Evolutionary conservation across 768 basidiomycete genomes (phyloP), one percentile per base, ranked within the genome.

Genomic region (Xerocomellus dryophilus): DNA sequence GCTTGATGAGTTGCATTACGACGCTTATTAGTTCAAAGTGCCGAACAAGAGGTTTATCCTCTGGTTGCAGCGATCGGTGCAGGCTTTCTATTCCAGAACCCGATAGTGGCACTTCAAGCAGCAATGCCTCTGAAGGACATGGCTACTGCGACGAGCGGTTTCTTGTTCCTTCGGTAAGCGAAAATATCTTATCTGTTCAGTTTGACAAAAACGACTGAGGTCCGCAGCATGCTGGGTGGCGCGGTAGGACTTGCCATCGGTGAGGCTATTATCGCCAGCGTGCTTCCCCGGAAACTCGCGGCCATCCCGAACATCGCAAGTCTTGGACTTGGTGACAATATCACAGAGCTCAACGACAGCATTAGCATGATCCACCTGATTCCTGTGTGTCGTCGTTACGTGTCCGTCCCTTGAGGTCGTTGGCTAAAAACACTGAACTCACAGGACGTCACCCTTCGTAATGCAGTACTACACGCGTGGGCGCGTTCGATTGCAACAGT

Each of bases 121-220:
- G 84, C 90, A 0, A 93, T 93, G 90, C 91, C 91, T 2, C 64
- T 86, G 23, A 84, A 83, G 56, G 88, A 91, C 58, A 91, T 93
- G 88, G 89, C 90, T 1, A 88, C 90, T 78, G 88, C 4, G 65
- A 88, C 54, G 82, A 84, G 83, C 1, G 81, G 87, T 0, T 87
- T 85, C 59, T 79, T 80, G 21, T 85, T 93, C 64, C 74, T 92
- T 57, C 78, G 87, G 82, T 82, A 64, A 34, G 45, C 15, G 12
- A 29, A 3, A 2, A 5, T 18, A 17, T 2, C 7, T 40, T 9
- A 15, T 31, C 29, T 7, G 17, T 34, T 47, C 43, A 14, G 50
- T 14, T 45, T 38, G 57, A 32, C 29, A 7, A 7, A 15, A 18
- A 25, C 23, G 38, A 7, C 9, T 5, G 18, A n/a, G 1, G 47